Percentiles rank a stretch among this genome's conserved stretches.
Evolutionary conservation across 2,329 filamentous ascomycete species (phyloP).

Genomic region (Gnomoniopsis sp.): DNA sequence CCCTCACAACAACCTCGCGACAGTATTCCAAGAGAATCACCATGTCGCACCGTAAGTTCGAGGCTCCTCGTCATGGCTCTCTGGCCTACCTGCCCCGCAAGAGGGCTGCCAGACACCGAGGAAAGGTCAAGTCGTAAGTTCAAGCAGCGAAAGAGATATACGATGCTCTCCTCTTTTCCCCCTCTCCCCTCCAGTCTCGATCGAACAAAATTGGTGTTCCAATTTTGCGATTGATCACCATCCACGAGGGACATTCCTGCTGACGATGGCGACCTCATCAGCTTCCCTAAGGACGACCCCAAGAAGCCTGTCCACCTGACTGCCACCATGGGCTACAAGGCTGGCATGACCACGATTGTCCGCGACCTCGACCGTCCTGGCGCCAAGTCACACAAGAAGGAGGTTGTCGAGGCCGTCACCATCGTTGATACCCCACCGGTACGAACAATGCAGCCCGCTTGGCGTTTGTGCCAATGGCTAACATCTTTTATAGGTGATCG

Average conservation of each 20-base stretch:
- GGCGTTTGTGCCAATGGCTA: conserved; percentile 69
- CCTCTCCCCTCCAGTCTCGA: not conserved
- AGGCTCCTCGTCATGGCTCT: conserved; percentile 94
- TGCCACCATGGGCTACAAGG: conserved; percentile 99
- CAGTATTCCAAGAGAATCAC: conserved; percentile 17
- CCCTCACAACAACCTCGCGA: conserved; percentile 16
- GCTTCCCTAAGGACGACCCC: conserved; percentile 99
- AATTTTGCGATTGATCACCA: not conserved
- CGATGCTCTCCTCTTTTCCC: not conserved
- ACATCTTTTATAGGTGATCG: conserved; percentile 86
- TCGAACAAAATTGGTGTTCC: not conserved
- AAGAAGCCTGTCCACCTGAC: conserved; percentile 99
- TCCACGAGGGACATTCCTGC: not conserved
- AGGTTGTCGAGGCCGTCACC: conserved; percentile 85
- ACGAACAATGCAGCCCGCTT: conserved; percentile 81
- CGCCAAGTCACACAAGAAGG: conserved; percentile 99
- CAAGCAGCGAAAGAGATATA: conserved; percentile 14
- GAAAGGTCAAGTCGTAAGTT: conserved; percentile 96
- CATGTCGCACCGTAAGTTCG: conserved; percentile 56
- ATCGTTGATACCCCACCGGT: conserved; percentile 94
- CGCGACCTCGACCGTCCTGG: conserved; percentile 98
- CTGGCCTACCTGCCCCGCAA: conserved; percentile 86
- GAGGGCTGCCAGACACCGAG: conserved; percentile 89
- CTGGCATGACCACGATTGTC: conserved; percentile 99
- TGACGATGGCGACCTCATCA: conserved; percentile 33